A percentile compares a stretch with the other conserved stretches of the same genome.
These are phyloP conservation scores for Botrytis deweyae DNA, from an alignment of 2,329 filamentous ascomycete genomes.

Conservation along the genomic window DNA sequence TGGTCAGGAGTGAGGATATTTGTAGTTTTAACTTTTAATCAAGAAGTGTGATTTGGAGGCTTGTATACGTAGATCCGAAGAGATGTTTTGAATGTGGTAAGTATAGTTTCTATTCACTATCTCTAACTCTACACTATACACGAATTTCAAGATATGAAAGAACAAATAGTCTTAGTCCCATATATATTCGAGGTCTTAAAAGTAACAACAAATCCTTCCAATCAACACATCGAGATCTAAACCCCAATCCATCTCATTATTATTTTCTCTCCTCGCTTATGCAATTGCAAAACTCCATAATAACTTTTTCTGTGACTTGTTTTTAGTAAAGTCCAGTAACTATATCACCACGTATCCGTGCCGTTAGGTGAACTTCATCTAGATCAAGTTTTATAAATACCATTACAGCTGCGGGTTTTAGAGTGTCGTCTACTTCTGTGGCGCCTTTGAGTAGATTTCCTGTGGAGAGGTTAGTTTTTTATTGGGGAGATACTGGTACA, in stretches of 20 bases:
- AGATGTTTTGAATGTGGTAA: neutral
- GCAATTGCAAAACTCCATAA: neutral
- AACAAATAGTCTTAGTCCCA: too few species aligned
- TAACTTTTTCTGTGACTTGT: neutral
- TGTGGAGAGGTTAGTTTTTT: neutral
- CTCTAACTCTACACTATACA: neutral
- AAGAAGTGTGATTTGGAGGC: neutral
- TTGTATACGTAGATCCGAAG: too few species aligned
- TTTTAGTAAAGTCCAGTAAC: neutral
- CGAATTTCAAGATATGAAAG: neutral
- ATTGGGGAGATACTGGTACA: neutral
- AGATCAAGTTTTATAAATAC: neutral
- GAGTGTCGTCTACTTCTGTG: neutral
- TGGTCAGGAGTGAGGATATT: neutral
- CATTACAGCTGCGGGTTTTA: neutral
- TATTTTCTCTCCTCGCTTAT: neutral
- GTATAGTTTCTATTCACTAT: neutral
- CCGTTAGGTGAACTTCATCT: neutral
- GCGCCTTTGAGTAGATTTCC: neutral
- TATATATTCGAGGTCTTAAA: neutral
- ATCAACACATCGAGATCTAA: neutral
- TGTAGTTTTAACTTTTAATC: fast-evolving
- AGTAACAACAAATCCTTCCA: neutral
- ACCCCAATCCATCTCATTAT: neutral
- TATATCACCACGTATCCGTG: neutral